These are phyloP conservation scores for Pulveroboletus ravenelii DNA, from an alignment of 768 basidiomycete genomes.

Conservation along the genomic window DNA sequence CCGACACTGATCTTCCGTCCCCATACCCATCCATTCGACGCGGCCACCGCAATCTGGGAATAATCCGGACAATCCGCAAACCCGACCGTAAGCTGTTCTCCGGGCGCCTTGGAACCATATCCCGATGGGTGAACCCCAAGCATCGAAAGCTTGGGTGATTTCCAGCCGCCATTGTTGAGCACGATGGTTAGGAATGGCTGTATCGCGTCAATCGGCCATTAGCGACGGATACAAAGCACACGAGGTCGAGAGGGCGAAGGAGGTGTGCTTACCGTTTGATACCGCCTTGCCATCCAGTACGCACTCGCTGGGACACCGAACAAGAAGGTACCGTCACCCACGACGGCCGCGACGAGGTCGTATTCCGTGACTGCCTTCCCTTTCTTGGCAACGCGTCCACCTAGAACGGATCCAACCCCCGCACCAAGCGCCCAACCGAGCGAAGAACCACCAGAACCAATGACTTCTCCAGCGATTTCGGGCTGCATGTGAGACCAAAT, in stretches of 20 bases:
- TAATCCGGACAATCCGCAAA: slow-evolving; percentile 63
- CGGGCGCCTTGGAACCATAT: slow-evolving; percentile 41
- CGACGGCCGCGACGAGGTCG: slow-evolving; percentile 55
- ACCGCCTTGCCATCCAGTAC: slow-evolving; percentile 70
- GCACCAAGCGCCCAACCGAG: slow-evolving; percentile 69
- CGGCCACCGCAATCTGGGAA: slow-evolving; percentile 58
- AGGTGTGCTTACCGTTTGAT: slow-evolving; percentile 48
- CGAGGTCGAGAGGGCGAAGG: neutral
- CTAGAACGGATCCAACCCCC: slow-evolving; percentile 54
- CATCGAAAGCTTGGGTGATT: slow-evolving; percentile 61
- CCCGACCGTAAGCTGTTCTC: slow-evolving; percentile 52
- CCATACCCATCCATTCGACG: slow-evolving; percentile 67
- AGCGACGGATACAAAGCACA: neutral
- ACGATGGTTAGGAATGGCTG: slow-evolving; percentile 70
- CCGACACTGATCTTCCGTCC: slow-evolving; percentile 36
- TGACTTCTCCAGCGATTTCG: slow-evolving; percentile 43
- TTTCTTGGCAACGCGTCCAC: slow-evolving; percentile 27
- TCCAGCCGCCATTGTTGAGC: slow-evolving; percentile 72
- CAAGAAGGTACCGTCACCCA: slow-evolving; percentile 68
- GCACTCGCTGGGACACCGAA: slow-evolving; percentile 62
- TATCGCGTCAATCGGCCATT: neutral
- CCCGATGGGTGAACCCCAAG: slow-evolving; percentile 60
- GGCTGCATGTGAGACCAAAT: slow-evolving; percentile 59
- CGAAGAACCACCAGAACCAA: slow-evolving; percentile 59
- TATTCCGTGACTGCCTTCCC: slow-evolving; percentile 26